Base-by-base conservation (phyloP, 352 stramenopile genomes). In the Phytophthora hibernalis region DNA sequence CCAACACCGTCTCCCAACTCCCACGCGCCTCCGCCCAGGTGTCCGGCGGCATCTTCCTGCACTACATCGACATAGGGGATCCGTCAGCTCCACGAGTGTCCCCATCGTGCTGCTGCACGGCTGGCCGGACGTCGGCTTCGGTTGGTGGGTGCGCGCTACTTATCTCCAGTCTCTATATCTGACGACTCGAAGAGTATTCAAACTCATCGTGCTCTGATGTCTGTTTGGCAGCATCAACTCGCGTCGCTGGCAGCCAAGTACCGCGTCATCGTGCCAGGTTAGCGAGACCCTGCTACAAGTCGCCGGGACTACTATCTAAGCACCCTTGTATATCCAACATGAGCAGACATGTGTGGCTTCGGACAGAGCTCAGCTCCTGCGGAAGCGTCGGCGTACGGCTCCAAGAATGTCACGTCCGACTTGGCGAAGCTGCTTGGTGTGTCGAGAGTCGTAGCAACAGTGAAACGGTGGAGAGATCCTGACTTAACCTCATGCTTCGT, bases 401-500 rank as follows among this genome's bases (percentile, higher is more conserved):
- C 61, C 61, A 82, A 87, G 63, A 81, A 40, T 13, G 33, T 40
- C 37, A 79, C 61, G 8, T 26, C 26, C 24, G 79, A 88, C 47
- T 53, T 85, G n/a, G 72, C 50, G 10, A 69, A 68, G 12, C 63
- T 87, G 28, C 65, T 87, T 5, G 74, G 70, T 79, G 55, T 5
- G 65, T 44, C 33, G 12, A 31, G 3, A 5, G 28, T 31, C 28
- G 6, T 9, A 31, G 28, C 28, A 10, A 9, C 28, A 31, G 28
- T 31, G 28, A 31, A 31, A 31, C 3, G 28, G 28, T 31, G 28
- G 6, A 31, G 28, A 31, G 28, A 31, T 31, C 28, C 28, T 4
- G 3, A 70, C n/a, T 71, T 10, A 77, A 89, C 35, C 78, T 91
- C 49, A 78, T 89, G 33, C 77, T 77, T 37, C 79, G 87, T 40